Percentiles rank a stretch among this genome's conserved stretches.
Evolutionary conservation across 164 flowering plant species (phyloP).

Genomic region (Euptelea pleiosperma): DNA sequence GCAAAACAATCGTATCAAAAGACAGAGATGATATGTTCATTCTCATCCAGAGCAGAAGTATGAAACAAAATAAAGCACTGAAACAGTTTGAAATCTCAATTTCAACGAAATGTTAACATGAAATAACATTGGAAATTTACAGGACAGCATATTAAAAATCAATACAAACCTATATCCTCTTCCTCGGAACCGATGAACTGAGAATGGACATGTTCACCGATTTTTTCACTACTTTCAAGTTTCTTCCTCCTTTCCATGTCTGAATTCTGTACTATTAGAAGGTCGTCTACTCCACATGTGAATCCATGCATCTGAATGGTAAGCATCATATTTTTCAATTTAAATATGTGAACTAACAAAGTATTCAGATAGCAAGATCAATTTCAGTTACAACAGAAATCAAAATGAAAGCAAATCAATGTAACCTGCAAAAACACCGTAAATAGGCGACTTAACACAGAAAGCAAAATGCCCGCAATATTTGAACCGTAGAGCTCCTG

Average conservation of each 20-base stretch:
- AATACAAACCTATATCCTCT: constrained; percentile 48
- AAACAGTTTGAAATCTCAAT: too few relatives aligned
- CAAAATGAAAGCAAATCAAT: neutral
- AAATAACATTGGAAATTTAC: too few relatives aligned
- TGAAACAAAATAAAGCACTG: too few relatives aligned
- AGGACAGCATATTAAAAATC: neutral
- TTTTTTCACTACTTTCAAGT: constrained; percentile 48
- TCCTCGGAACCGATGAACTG: constrained; percentile 42
- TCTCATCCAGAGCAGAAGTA: neutral
- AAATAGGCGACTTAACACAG: constrained; percentile 80
- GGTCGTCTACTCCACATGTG: constrained; percentile 97
- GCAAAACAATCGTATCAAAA: too few relatives aligned
- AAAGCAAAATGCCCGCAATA: constrained; percentile 77
- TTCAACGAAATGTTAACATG: too few relatives aligned
- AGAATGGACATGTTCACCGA: constrained; percentile 59
- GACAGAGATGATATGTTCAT: too few relatives aligned
- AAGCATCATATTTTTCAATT: neutral
- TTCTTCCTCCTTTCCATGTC: constrained; percentile 44
- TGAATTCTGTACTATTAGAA: constrained; percentile 41
- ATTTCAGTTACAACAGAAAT: neutral
- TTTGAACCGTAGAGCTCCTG: constrained; percentile 89
- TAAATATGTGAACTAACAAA: constrained; percentile 8
- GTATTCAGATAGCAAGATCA: neutral
- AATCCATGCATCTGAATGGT: constrained; percentile 77
- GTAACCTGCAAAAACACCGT: constrained; percentile 80